A percentile compares a stretch with the other conserved stretches of the same genome.
Conservation (phyloP, 208 protist genomes). For the Acanthamoeba castellanii region DNA sequence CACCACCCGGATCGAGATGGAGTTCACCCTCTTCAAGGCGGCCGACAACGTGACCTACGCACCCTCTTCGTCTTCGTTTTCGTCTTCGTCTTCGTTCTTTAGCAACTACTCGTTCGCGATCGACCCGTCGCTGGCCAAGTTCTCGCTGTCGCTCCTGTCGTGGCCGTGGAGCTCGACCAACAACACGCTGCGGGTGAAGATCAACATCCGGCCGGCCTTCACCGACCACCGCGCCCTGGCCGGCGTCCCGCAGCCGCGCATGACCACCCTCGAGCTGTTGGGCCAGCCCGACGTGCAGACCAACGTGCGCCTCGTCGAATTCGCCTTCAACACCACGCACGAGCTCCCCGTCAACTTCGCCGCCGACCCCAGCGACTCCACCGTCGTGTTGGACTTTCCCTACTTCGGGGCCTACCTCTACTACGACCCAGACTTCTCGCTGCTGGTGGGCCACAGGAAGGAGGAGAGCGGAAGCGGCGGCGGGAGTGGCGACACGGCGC, state of each 20-base stretch:
- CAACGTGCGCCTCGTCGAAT: neutral
- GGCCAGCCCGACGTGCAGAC: neutral
- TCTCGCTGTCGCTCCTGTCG: neutral
- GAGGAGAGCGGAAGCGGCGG: neutral
- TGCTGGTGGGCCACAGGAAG: neutral
- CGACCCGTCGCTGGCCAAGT: conserved; percentile 34
- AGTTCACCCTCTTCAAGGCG: neutral
- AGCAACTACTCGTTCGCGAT: conserved; percentile 11
- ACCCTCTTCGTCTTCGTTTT: neutral
- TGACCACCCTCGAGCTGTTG: neutral
- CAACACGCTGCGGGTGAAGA: conserved; percentile 4
- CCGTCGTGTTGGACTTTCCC: neutral
- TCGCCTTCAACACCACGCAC: neutral
- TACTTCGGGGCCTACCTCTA: neutral
- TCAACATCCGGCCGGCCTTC: neutral
- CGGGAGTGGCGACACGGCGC: neutral
- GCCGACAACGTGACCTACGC: neutral
- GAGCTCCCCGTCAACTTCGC: neutral
- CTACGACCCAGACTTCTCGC: conserved; percentile 2
- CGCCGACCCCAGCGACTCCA: neutral
- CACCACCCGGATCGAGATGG: neutral
- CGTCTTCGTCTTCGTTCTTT: too few species aligned
- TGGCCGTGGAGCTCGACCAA: neutral
- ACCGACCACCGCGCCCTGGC: neutral
- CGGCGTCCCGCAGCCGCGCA: neutral